Base-by-base conservation (phyloP, 768 basidiomycete genomes). In the Dentipellis sp. region DNA sequence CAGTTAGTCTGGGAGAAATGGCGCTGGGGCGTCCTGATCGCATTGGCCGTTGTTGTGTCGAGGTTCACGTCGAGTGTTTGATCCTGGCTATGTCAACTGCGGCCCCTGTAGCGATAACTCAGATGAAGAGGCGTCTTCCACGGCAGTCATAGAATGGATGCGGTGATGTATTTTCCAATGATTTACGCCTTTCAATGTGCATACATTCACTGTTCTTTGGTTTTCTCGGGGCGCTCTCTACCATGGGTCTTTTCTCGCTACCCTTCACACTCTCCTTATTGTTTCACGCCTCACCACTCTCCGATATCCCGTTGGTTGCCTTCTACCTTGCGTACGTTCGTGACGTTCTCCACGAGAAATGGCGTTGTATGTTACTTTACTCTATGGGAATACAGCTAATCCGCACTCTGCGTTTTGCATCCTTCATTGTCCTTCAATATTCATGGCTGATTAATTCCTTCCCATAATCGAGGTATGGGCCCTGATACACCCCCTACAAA, bases 1-100 rank as follows among this genome's bases (percentile, higher is more conserved):
- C 77, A 80, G 58, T 68, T 90, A 35, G 65, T 91, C 10, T 87
- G 81, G 80, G 87, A 91, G 67, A 90, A 90, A 65, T 92, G 89
- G 89, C 75, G 87, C 58, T 86, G 88, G 81, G 90, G 88, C 19
- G 77, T 86, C 14, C 66, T 92, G 58, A 84, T 91, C 55, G 86
- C 82, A 6, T 68, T 92, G 48, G 89, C 89, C 0, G 82, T 91
- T 19, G 69, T 91, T 52, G 81, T 92, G 10, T 90, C 88, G 35
- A 78, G 86, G 60, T 75, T 91, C 60, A 86, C 88, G 23, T 80
- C 86, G 29, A 72, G 53, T 21, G 23, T 40, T 22, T 59, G 55
- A 22, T 42, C 8, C 48, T 7, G 29, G 29, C 40, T 19, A 14
- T 42, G 40, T 14, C 40, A 42, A 14, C 4, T 42, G 40, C 14